These are phyloP conservation scores for Suhomyces canberraensis DNA, from an alignment of 805 yeast genomes.

Conservation along the genomic window DNA sequence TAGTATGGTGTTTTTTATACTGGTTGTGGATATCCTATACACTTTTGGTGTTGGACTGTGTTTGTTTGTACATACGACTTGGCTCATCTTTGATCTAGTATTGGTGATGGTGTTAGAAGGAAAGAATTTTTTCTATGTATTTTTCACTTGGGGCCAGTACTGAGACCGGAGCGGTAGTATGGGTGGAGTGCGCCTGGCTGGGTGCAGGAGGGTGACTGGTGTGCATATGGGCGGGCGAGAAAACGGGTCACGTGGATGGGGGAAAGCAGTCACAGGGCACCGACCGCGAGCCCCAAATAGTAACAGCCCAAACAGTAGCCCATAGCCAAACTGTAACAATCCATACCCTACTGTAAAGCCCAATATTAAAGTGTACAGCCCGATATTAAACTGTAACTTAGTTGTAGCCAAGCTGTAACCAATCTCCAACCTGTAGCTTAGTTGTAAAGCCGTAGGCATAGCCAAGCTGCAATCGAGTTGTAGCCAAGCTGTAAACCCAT, in stretches of 20 bases:
- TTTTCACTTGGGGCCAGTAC: conserved; percentile 9
- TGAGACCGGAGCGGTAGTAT: conserved; percentile 1
- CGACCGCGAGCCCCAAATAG: no score
- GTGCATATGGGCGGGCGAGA: conserved; percentile 1
- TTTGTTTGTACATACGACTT: conserved; percentile 26
- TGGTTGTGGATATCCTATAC: neutral
- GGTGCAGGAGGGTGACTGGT: conserved; percentile 1
- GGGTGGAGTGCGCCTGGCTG: conserved; percentile 1
- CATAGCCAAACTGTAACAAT: no score
- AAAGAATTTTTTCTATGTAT: conserved; percentile 11
- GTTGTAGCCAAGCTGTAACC: no score
- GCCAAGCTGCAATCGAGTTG: no score
- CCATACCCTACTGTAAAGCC: no score
- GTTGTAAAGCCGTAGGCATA: no score
- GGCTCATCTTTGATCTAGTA: conserved; percentile 19
- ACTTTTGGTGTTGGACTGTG: neutral
- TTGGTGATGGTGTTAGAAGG: conserved; percentile 14
- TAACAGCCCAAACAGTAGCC: no score
- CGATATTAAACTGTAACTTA: no score
- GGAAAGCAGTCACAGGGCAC: conserved; percentile 9
- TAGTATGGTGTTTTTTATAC: no score
- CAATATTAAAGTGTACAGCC: no score
- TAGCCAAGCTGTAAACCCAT: no score
- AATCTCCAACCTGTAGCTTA: no score
- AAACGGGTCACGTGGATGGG: conserved; percentile 2